Evolutionary conservation across 495 filamentous ascomycete species (phyloP).

Genomic region (Xylaria nigripes): DNA sequence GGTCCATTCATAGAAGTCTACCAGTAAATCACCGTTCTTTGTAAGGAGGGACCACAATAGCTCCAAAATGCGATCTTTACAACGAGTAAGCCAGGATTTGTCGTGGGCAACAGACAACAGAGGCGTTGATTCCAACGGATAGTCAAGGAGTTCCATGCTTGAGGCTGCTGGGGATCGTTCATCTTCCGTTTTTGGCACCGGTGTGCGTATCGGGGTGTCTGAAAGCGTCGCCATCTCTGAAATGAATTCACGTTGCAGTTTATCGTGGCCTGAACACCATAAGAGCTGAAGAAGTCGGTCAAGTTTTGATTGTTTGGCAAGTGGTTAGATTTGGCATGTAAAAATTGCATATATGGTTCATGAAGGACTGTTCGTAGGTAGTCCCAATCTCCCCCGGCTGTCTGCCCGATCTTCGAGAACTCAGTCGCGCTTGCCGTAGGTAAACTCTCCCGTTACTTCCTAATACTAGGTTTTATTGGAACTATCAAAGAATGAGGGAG

Average conservation of each 20-base stretch:
- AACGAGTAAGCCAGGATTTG: constrained; percentile 10
- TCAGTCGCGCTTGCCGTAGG: too few relatives aligned
- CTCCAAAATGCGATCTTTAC: constrained; percentile 23
- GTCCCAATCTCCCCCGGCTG: too few relatives aligned
- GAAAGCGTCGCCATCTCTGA: not conserved
- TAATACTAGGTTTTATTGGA: too few relatives aligned
- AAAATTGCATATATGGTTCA: not conserved
- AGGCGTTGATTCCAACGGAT: not conserved
- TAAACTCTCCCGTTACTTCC: too few relatives aligned
- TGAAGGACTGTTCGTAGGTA: too few relatives aligned
- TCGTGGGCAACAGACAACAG: not conserved
- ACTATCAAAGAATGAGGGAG: too few relatives aligned
- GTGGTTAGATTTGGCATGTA: not conserved
- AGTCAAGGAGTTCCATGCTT: constrained; percentile 22
- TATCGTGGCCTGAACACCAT: not conserved
- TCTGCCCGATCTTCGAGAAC: too few relatives aligned
- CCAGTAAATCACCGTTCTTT: constrained; percentile 12
- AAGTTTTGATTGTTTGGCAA: not conserved
- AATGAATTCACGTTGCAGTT: not conserved
- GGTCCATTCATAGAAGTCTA: constrained; percentile 22
- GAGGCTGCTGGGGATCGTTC: constrained; percentile 1
- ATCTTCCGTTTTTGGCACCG: constrained; percentile 4
- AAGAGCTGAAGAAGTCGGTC: too few relatives aligned
- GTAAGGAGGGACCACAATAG: constrained; percentile 22
- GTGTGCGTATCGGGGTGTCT: not conserved